Conservation (phyloP, 2,329 filamentous ascomycete genomes). For the Aspergillus sp. region DNA sequence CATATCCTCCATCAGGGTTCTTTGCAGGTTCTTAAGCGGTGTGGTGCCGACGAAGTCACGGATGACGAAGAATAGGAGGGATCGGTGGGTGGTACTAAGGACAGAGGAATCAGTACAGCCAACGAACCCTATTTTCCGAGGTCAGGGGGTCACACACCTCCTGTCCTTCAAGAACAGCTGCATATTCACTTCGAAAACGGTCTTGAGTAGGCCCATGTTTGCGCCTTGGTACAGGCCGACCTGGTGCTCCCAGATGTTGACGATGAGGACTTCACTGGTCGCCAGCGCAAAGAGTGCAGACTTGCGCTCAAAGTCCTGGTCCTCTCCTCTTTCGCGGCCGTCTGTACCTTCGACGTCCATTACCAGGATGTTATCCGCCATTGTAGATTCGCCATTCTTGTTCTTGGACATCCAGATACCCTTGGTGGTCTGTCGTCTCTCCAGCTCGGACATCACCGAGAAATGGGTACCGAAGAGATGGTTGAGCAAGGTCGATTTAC, state of each 20-base stretch:
- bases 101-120: conserved; percentile 13
- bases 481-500: conserved; percentile 96
- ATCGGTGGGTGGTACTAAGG: conserved; percentile 75
- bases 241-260: conserved; percentile 99
- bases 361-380: conserved; percentile 97
- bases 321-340: conserved; percentile 91
- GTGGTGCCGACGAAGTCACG: conserved; percentile 94
- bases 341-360: conserved; percentile 99
- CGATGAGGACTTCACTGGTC: conserved; percentile 94
- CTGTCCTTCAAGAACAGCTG: conserved; percentile 96
- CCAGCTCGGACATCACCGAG: conserved; percentile 94
- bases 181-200: conserved; percentile 97
- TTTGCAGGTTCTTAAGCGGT: conserved; percentile 83
- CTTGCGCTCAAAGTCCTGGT: conserved; percentile 98
- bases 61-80: conserved; percentile 96
- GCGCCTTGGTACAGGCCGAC: conserved; percentile 97
- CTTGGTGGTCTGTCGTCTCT: conserved; percentile 95
- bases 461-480: conserved; percentile 94
- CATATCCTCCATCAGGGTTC: conserved; percentile 86
- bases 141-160: conserved; percentile 59
- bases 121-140: background rate
- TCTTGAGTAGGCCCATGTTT: conserved; percentile 98
- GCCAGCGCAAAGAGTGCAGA: conserved; percentile 95
- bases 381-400: conserved; percentile 61
- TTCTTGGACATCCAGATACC: conserved; percentile 99